phyloP scores from a whole-genome alignment of 169 alveolate species.

The Eimeria acervulina region DNA sequence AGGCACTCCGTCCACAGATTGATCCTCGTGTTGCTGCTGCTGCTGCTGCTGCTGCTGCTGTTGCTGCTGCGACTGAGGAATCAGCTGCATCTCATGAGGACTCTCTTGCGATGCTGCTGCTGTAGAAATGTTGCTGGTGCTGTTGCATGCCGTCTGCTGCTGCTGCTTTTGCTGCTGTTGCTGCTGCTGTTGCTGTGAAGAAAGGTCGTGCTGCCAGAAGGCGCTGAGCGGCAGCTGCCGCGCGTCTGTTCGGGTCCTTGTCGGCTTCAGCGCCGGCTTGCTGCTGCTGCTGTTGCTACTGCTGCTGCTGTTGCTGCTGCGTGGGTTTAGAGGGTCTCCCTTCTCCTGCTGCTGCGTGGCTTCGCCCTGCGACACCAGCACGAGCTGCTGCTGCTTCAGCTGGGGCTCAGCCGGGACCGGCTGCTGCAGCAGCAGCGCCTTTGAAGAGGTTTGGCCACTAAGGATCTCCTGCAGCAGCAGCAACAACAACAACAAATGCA shows the following conservation, averaged over 20 bases:
- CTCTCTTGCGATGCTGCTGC: neutral
- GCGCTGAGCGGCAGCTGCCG: conserved; percentile 79
- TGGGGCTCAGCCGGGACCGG: neutral
- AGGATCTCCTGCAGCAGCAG: conserved; percentile 66
- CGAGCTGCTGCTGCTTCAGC: conserved; percentile 40
- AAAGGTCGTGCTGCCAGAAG: neutral
- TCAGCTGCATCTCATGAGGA: no score
- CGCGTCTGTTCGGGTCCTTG: conserved; percentile 75
- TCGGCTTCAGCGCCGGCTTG: conserved; percentile 1
- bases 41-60: no score
- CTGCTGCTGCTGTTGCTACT: neutral
- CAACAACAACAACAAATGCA: conserved; percentile 24
- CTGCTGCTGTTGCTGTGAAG: neutral
- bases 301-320: conserved; percentile 48
- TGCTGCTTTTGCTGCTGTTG: conserved; percentile 25
- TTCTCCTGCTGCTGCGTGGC: neutral
- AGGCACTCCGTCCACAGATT: neutral
- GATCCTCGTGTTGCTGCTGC: no score
- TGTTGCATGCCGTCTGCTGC: conserved; percentile 52
- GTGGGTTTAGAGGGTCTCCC: neutral
- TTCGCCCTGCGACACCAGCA: neutral
- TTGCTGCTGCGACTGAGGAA: no score
- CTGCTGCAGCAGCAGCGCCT: neutral
- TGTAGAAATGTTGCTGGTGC: neutral
- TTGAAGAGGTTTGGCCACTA: neutral